phyloP scores from a whole-genome alignment of 352 stramenopile species.

The Globisporangium canariense region DNA sequence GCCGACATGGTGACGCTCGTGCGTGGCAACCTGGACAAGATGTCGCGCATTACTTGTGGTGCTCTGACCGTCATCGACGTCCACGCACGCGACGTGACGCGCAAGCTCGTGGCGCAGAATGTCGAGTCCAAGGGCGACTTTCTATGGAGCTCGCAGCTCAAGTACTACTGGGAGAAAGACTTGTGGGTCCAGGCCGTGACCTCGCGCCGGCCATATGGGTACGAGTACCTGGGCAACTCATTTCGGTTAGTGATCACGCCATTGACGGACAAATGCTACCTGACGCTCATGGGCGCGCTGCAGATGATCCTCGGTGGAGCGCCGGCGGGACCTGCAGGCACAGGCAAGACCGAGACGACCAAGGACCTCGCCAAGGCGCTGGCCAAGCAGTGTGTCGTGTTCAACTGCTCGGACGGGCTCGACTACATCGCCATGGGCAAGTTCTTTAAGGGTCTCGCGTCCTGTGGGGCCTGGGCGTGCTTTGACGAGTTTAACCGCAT shows the following conservation, averaged over 20 bases:
- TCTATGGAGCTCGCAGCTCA: constrained; percentile 81
- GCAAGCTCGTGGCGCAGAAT: constrained; percentile 88
- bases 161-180: constrained; percentile 94
- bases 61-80: constrained; percentile 94
- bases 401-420: constrained; percentile 91
- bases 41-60: constrained; percentile 86
- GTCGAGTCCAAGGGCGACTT: constrained; percentile 88
- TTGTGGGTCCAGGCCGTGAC: constrained; percentile 89
- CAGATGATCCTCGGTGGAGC: constrained; percentile 95
- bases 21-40: constrained; percentile 84
- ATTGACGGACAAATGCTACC: constrained; percentile 95
- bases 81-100: constrained; percentile 94
- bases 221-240: constrained; percentile 96
- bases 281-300: constrained; percentile 94
- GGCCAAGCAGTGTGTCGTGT: constrained; percentile 95
- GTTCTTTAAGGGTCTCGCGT: constrained; percentile 93
- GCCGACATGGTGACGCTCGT: constrained; percentile 93
- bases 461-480: constrained; percentile 91
- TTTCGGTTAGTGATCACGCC: constrained; percentile 95
- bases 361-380: constrained; percentile 94
- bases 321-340: constrained; percentile 90
- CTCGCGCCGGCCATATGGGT: constrained; percentile 90
- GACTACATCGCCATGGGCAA: constrained; percentile 95
- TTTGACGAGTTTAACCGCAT: constrained; percentile 92
- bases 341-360: constrained; percentile 94